Evolutionary conservation across 2,329 filamentous ascomycete species (phyloP), one percentile per base, ranked within the genome.

Genomic region (Tolypocladium cylindrosporum): DNA sequence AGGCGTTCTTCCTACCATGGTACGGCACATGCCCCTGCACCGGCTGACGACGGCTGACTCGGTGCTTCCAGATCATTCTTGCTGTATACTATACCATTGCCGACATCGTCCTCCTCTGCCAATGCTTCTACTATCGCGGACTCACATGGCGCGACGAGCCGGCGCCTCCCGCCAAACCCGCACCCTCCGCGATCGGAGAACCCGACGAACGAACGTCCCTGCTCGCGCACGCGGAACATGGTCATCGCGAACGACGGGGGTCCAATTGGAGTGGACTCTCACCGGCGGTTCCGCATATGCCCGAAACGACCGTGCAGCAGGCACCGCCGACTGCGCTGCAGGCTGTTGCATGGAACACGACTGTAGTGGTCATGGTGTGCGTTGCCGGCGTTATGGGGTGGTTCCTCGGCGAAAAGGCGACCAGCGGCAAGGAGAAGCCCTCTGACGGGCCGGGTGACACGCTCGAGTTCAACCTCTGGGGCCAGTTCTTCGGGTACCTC

Each of bases 81-180:
- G 92, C 92, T 14, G 82, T 96, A 19, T 96, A 96, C 72, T 96
- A 97, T 71, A 95, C 92, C 19, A 80, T 96, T 42, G 91, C 91
- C 60, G 93, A 97, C 68, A 83, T 97, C 48, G 91, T 97, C 1
- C 79, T 99, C 1, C 77, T 97, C 0, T 81, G 79, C 1, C 94
- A 99, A 74, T 96, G 90, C 73, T 96, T 97, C 77, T 97, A 96
- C 77, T 99, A 99, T 73, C 86, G 90, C 56, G 92, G 92, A 4
- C 94, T 96, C 64, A 86, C 83, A 2, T 82, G 80, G 77, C 77
- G 73, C 56, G 84, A 87, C 62, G 75, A 83, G 58, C 73, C 80
- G 16, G 67, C 73, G 9, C 69, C 77, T 11, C 66, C 74, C 51
- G 67, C 72, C 45, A 79, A 79, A 67, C 65, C 76, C 57, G 64